Evolutionary conservation across 2,329 filamentous ascomycete genomes (phyloP).

Genomic region (Sarocladium kiliense): DNA sequence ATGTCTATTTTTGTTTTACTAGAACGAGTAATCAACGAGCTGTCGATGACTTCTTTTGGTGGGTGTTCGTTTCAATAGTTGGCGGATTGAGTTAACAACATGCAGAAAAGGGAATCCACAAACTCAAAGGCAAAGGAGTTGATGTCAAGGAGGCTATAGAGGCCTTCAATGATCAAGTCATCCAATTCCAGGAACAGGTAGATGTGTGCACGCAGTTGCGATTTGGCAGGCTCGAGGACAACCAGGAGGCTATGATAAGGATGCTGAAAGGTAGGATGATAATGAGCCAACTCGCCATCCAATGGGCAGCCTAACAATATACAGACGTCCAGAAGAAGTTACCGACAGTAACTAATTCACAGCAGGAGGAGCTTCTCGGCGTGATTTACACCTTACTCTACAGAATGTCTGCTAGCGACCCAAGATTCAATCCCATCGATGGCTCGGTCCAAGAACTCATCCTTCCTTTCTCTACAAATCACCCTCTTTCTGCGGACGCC

Average conservation of each 20-base stretch:
- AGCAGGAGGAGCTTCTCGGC: not conserved
- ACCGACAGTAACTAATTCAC: too few species aligned
- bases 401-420: not conserved
- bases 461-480: not conserved
- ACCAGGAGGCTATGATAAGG: not conserved
- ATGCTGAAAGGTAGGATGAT: not conserved
- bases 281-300: too few species aligned
- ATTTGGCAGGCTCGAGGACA: not conserved
- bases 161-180: not conserved
- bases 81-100: too few species aligned
- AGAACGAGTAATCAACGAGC: not conserved
- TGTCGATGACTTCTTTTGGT: not conserved
- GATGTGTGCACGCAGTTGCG: not conserved
- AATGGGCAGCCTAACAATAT: too few species aligned
- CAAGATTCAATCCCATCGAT: not conserved
- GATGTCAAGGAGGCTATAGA: not conserved
- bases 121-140: not conserved
- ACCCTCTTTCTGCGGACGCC: too few species aligned
- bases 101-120: not conserved
- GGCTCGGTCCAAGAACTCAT: not conserved
- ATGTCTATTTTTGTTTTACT: not conserved
- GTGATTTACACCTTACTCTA: not conserved
- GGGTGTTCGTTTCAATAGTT: too few species aligned
- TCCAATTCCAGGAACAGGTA: not conserved
- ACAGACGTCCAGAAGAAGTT: too few species aligned